Percentiles rank a stretch among this genome's conserved stretches.
These are phyloP conservation scores for Candida anglica DNA, from an alignment of 805 yeast genomes.

Conservation along the genomic window DNA sequence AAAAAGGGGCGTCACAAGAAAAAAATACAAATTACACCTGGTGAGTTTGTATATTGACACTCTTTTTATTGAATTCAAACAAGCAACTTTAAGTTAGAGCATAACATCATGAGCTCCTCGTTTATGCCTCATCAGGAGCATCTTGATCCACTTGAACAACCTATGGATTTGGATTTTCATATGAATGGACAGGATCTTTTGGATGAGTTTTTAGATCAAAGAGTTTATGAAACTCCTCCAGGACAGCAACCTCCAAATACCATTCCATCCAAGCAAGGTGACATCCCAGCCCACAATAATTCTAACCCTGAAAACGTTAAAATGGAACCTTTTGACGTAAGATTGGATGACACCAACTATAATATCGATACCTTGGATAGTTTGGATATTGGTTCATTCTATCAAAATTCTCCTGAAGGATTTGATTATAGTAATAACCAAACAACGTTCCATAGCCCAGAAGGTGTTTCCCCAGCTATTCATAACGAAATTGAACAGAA, in stretches of 20 bases:
- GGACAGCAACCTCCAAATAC: neutral
- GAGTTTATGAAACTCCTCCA: conserved; percentile 37
- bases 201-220: conserved; percentile 54
- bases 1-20: no score
- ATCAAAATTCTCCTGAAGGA: conserved; percentile 3
- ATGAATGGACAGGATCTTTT: conserved; percentile 44
- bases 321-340: neutral
- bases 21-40: no score
- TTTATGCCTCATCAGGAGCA: no score
- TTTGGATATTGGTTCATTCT: conserved; percentile 1
- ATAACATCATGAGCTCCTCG: no score
- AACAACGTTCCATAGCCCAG: no score
- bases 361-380: neutral
- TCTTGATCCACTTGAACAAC: no score
- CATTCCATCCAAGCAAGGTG: no score
- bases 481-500: neutral
- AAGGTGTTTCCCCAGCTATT: neutral
- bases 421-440: neutral
- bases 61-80: no score
- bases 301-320: neutral
- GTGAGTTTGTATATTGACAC: no score
- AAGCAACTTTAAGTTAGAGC: no score
- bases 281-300: neutral
- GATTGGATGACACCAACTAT: neutral
- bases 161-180: conserved; percentile 2